These are phyloP conservation scores for Penicillium silybi DNA, from an alignment of 495 filamentous ascomycete species.

Conservation along the genomic window DNA sequence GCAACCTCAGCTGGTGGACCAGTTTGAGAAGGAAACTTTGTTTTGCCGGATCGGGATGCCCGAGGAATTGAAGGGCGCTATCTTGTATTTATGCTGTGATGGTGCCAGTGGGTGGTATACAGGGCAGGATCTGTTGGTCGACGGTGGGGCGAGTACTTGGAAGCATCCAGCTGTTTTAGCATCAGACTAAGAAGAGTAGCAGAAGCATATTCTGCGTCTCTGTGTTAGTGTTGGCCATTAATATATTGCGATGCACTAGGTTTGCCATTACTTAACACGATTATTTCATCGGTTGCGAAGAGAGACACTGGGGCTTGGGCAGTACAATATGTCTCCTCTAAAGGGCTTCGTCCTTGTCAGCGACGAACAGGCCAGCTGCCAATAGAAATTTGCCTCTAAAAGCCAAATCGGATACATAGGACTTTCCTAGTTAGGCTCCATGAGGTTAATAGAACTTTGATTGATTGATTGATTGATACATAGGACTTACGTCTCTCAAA, in stretches of 20 bases:
- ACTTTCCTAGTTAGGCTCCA: too few species aligned
- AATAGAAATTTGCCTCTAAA: background rate
- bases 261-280: background rate
- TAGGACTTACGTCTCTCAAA: too few species aligned
- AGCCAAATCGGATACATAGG: too few species aligned
- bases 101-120: constrained; percentile 3
- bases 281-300: background rate
- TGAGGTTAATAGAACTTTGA: too few species aligned
- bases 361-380: background rate
- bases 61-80: constrained; percentile 3
- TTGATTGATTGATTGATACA: too few species aligned
- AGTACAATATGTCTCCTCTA: too few species aligned
- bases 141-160: constrained; percentile 1
- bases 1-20: constrained; percentile 4
- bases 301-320: constrained; percentile 1
- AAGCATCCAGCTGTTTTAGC: constrained; percentile 4
- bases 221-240: background rate
- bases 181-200: background rate
- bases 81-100: constrained; percentile 3
- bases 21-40: constrained; percentile 8
- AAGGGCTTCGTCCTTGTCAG: background rate
- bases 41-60: constrained; percentile 4
- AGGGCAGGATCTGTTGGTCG: constrained; percentile 7
- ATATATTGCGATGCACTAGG: background rate
- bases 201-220: background rate